phyloP scores from a whole-genome alignment of 345 rosid species.

The Acer negundo region DNA sequence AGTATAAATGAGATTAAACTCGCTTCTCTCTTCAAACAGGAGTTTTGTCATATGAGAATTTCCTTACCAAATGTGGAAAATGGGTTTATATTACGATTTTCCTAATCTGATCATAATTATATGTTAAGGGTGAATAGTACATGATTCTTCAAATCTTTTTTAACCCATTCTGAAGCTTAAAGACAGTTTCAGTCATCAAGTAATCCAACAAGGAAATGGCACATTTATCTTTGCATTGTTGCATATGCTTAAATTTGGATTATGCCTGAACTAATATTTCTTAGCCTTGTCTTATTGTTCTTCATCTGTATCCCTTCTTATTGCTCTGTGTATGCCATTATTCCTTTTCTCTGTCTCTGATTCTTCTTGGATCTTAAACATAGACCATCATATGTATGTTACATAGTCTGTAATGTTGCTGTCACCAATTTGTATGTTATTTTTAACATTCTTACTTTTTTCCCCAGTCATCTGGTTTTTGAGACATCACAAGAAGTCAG shows the following conservation, averaged over 20 bases:
- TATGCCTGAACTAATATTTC: not conserved
- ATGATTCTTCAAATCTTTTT: not conserved
- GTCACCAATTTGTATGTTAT: slow-evolving; percentile 7
- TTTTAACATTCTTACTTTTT: slow-evolving; percentile 24
- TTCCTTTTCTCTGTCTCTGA: not conserved
- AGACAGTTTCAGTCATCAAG: not conserved
- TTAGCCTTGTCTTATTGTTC: not conserved
- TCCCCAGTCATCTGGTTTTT: slow-evolving; percentile 71
- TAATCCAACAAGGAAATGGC: not conserved
- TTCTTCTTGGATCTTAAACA: not conserved
- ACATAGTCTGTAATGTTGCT: not conserved
- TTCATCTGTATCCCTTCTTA: not conserved
- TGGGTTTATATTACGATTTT: not conserved
- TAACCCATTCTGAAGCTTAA: not conserved
- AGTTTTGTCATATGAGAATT: not conserved
- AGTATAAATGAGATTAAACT: not conserved
- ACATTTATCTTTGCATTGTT: not conserved
- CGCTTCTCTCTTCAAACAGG: not conserved
- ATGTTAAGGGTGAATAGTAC: not conserved
- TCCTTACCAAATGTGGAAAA: not conserved
- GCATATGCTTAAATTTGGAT: slow-evolving; percentile 2
- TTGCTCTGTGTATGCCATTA: not conserved
- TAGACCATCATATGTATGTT: not conserved
- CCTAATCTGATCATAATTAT: not conserved
- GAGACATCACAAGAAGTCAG: slow-evolving; percentile 85